phyloP scores from a whole-genome alignment of 805 yeast species.

The Brettanomyces nanus region DNA sequence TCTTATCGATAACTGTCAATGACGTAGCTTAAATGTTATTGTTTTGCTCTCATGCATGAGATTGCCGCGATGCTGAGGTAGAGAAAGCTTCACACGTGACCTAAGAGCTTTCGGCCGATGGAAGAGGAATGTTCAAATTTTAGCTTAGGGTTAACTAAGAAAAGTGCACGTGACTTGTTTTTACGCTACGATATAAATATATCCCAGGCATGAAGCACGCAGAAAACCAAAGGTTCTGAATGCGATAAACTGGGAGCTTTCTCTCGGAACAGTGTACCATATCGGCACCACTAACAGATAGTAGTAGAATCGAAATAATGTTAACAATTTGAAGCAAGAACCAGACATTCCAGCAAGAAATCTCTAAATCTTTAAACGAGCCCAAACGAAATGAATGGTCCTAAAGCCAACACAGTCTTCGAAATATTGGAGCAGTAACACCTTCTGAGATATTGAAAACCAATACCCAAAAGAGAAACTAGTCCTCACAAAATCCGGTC shows the following conservation, averaged over 20 bases:
- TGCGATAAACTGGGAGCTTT: conserved; percentile 22
- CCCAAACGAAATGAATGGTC: neutral
- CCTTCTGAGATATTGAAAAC: neutral
- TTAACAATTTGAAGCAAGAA: neutral
- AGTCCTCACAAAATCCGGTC: neutral
- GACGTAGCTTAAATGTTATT: no score
- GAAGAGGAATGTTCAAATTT: no score
- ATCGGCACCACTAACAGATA: conserved; percentile 4
- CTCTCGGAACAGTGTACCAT: conserved; percentile 13
- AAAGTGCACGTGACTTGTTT: no score
- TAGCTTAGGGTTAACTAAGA: no score
- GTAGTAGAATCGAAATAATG: conserved; percentile 1
- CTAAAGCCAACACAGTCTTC: neutral
- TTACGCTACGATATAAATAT: no score
- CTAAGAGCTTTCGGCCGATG: no score
- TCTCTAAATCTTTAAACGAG: neutral
- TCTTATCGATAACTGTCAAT: no score
- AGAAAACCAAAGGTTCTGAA: conserved; percentile 11
- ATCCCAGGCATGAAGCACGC: conserved; percentile 26
- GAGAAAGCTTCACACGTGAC: no score
- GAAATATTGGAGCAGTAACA: no score
- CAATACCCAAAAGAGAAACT: neutral
- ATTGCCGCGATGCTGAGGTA: no score
- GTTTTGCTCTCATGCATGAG: no score
- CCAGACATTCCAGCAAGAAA: neutral